Base-by-base conservation (phyloP, 2,329 filamentous ascomycete species). In the Fusarium sp. region DNA sequence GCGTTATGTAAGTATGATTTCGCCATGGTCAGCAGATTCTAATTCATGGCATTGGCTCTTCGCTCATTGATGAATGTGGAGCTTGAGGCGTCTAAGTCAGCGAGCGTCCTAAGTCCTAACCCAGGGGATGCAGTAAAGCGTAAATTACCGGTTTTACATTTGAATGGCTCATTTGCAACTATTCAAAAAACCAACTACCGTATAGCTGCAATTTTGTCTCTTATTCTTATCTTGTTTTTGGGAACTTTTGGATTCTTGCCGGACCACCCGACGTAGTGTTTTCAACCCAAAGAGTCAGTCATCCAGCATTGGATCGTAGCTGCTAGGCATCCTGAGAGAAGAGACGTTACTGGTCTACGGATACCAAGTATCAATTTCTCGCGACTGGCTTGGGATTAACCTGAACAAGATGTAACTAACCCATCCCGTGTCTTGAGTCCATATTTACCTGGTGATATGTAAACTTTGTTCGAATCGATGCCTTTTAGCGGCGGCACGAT, bases 21-120 rank as follows among this genome's bases (percentile, higher is more conserved):
- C 38, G 56, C 63, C 46, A 42, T 59, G 49, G 57, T 68, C 66
- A 69, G 53, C 62, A 54, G 24, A 34, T 54, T 67, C 11, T 17
- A 36, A 21, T 32, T 56, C 53, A 36, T 40, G 28, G 42, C 20
- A 69, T 69, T 69, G 66, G 66, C 32, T 52, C 47, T 49, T 30
- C 14, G 17, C 15, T 23, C 26, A 34, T 32, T 11, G 12, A 51
- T 21, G n/a, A 20, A 23, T 58, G 46, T 36, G 42, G 57, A 52
- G 47, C 47, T 42, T n/a, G n/a, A n/a, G n/a, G n/a, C n/a, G 38
- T 59, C 12, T 42, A 56, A 40, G 34, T 54, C 20, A 32, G 19
- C 9, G 15, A n/a, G n/a, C n/a, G n/a, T n/a, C n/a, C n/a, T n/a
- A n/a, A n/a, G n/a, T 30, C 21, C 6, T 24, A 19, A 28, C 43